phyloP scores from a whole-genome alignment of 2,329 filamentous ascomycete species.

The Fusarium buxicola region DNA sequence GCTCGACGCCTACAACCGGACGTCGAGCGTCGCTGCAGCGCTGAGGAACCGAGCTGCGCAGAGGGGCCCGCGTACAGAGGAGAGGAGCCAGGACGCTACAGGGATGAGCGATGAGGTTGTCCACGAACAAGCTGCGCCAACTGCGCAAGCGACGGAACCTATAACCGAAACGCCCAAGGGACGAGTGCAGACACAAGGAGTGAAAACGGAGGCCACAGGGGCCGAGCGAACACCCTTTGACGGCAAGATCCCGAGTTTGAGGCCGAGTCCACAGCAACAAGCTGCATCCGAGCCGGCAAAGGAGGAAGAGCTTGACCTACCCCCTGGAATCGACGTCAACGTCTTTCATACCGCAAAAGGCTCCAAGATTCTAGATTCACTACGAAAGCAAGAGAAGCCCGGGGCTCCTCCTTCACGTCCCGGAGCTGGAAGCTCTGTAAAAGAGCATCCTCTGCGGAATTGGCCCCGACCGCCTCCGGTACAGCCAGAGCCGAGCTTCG shows the following conservation, averaged over 20 bases:
- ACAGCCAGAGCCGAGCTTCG: conserved; percentile 12
- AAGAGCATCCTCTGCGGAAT: conserved; percentile 54
- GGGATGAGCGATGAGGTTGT: conserved; percentile 14
- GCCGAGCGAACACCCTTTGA: conserved; percentile 15
- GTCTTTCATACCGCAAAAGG: conserved; percentile 61
- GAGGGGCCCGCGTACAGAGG: conserved; percentile 9
- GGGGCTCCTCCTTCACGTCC: conserved; percentile 13
- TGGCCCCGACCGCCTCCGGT: conserved; percentile 48
- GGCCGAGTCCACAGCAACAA: conserved; percentile 14
- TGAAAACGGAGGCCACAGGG: conserved; percentile 11
- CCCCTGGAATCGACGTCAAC: conserved; percentile 58
- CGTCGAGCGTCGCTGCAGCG: conserved; percentile 57
- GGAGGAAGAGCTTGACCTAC: conserved; percentile 50
- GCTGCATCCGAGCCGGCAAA: conserved; percentile 16
- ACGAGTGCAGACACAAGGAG: conserved; percentile 12
- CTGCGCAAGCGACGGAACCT: conserved; percentile 17
- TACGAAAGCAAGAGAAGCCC: conserved; percentile 46
- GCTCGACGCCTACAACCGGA: conserved; percentile 62
- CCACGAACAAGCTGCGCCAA: conserved; percentile 25
- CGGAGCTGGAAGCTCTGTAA: conserved; percentile 40
- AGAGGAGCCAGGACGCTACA: neutral
- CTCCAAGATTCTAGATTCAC: conserved; percentile 57
- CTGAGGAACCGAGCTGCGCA: conserved; percentile 46
- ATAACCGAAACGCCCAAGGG: conserved; percentile 16
- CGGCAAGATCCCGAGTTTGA: conserved; percentile 21